A percentile compares a stretch with the other conserved stretches of the same genome.
Evolutionary conservation across 306 rosid genomes (phyloP).

Genomic region (Calophaca sinica): DNA sequence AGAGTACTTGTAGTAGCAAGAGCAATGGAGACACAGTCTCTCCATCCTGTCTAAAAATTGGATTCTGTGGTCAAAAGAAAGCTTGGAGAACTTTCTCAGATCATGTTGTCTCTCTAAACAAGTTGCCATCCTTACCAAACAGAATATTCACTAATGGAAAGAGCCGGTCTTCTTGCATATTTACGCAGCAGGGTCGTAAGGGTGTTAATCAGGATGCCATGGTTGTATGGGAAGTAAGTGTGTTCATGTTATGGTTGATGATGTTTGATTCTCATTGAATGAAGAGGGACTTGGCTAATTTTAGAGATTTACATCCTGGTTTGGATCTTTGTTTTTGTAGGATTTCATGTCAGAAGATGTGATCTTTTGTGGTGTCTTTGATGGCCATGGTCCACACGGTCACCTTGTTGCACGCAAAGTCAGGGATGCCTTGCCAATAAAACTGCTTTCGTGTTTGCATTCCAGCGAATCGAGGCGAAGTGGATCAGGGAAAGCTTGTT

Average conservation of each 20-base stretch:
- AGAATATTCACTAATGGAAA: constrained; percentile 78
- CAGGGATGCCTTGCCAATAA: constrained; percentile 79
- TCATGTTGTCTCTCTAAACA: constrained; percentile 60
- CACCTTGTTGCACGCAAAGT: constrained; percentile 95
- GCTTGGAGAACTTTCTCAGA: constrained; percentile 66
- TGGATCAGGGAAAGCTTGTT: constrained; percentile 61
- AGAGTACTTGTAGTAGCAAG: constrained; percentile 62
- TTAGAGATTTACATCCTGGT: constrained; percentile 36
- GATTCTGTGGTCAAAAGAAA: constrained; percentile 62
- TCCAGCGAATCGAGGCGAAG: constrained; percentile 66
- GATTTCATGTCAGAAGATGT: constrained; percentile 88
- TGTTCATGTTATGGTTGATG: constrained; percentile 11
- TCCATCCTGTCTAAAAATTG: constrained; percentile 59
- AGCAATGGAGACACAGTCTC: constrained; percentile 66
- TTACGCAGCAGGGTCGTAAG: constrained; percentile 93
- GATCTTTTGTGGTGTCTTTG: constrained; percentile 90
- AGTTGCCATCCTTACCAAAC: constrained; percentile 71
- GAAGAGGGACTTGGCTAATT: constrained; percentile 1
- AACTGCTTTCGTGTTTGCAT: constrained; percentile 75
- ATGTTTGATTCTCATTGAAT: constrained; percentile 28
- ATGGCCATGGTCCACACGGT: constrained; percentile 97
- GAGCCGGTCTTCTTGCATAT: constrained; percentile 81
- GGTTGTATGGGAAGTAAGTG: constrained; percentile 98
- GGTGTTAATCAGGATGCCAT: constrained; percentile 98
- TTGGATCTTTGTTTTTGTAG: constrained; percentile 56